Evolutionary conservation across 352 stramenopile genomes (phyloP), one percentile per base, ranked within the genome.

Genomic region (Globisporangium acanthophoron): DNA sequence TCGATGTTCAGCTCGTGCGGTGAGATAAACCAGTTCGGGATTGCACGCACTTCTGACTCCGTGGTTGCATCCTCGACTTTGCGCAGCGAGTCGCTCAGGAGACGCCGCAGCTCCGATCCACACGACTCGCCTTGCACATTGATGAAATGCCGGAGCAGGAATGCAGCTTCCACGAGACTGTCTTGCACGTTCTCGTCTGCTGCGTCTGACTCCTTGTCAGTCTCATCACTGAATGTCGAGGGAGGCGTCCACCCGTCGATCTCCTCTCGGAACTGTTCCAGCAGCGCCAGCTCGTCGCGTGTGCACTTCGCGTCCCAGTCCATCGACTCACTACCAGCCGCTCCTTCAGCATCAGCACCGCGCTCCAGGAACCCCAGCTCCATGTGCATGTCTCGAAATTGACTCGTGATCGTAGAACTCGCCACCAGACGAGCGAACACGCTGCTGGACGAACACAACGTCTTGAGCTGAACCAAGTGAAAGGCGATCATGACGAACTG

Each of bases 1-100:
- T n/a, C 11, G 45, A 51, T 29, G 94, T 96, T 62, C 82, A 97
- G 48, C 77, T 87, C 39, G 68, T 97, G 18, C 74, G 95, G 56
- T 44, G 96, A 21, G 85, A 96, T 66, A 56, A 93, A 90, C 65
- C 78, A 62, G 8, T 39, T 35, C 20, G 56, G 48, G 18, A 46
- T 46, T 15, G 41, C 16, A 46, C 47, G 9, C 27, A 13, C 6
- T 13, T n/a, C 20, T 3, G 15, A 37, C 47, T 27, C 27, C 27
- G 6, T 16, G 13, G 15, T 37, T 4, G 27, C 9, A 24, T 33
- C 37, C 16, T 6, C 16, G 2, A 24, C 12, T 13, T 40, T 39
- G 3, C 12, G 40, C 18, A 44, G 20, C 39, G 5, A 51, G n/a
- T 29, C 18, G n/a, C 15, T 44, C 4, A 62, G 31, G 11, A 62